Base-by-base conservation (phyloP, 306 rosid species). In the Quercus ilex region DNA sequence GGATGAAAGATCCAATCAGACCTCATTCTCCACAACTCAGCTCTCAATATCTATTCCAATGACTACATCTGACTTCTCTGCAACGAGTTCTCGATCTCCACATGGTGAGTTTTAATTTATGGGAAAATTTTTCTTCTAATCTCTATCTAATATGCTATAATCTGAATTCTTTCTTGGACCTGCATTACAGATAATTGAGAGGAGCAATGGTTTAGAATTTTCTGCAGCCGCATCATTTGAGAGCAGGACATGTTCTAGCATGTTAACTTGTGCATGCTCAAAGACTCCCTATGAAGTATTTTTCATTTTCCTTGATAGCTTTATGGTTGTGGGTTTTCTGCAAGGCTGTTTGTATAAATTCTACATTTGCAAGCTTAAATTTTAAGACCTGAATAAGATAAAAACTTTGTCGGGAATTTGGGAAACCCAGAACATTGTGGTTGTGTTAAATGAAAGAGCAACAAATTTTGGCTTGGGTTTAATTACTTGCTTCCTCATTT, bases 11-110 rank as follows among this genome's bases (percentile, higher is more conserved):
- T 76, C 89, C 64, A 86, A 86, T 69, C 89, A 82, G 64, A 77
- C 86, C 69, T 82, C 89, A 14, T 86, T 79, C 84, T 86, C 89
- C 65, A 76, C 86, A 41, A 86, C 89, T 49, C 89, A 86, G 80
- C 89, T 86, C 74, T 86, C 89, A 0, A 86, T 86, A n/a, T 86
- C 89, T 46, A 86, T 82, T 79, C 89, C 89, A 43, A 86, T 86
- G 82, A 76, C 77, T 31, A 79, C 89, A 0, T 73, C 86, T 0
- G 89, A 86, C 75, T 73, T 86, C 69, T 82, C 84, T 74, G 72
- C 82, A n/a, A 74, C 86, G 2, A 82, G 86, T 63, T 76, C 84
- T 2, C 82, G 46, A 53, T 85, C 86, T 68, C 86, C 84, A 31
- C 84, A 73, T 28, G 86, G 89, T 86, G 76, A 85, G 88, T 67